Percentiles rank a stretch among this genome's conserved stretches.
Evolutionary conservation across 2,329 filamentous ascomycete species (phyloP).

Genomic region (Epichloe scottii): DNA sequence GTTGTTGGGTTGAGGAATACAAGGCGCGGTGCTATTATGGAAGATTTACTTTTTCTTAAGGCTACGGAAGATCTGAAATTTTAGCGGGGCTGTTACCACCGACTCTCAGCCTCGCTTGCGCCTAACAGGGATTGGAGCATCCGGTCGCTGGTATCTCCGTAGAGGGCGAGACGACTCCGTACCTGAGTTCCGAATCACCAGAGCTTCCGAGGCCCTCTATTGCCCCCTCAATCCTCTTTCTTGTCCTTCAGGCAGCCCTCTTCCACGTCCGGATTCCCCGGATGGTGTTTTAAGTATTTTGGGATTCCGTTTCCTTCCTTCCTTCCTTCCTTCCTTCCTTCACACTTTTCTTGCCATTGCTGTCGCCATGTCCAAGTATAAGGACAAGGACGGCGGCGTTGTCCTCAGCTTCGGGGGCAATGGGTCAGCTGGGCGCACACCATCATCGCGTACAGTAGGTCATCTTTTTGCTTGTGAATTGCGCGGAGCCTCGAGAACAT

Average conservation of each 20-base stretch:
- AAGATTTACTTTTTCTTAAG: constrained; percentile 11
- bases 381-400: constrained; percentile 51
- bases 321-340: constrained; percentile 6
- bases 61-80: constrained; percentile 10
- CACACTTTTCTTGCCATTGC: constrained; percentile 9
- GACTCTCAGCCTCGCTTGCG: constrained; percentile 2
- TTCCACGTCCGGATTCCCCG: constrained; percentile 17
- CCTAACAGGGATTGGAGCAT: not conserved
- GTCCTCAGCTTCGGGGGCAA: constrained; percentile 59
- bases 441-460: constrained; percentile 62
- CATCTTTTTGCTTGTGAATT: not conserved
- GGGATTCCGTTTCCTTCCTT: not conserved
- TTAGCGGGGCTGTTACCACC: constrained; percentile 11
- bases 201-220: constrained; percentile 7
- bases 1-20: not conserved
- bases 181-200: too few species aligned
- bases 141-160: not conserved
- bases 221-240: not conserved
- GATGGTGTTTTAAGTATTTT: constrained; percentile 16
- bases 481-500: not conserved
- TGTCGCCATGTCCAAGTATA: constrained; percentile 36
- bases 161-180: too few species aligned
- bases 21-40: constrained; percentile 58
- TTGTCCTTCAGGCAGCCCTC: constrained; percentile 1
- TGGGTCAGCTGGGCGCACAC: constrained; percentile 91